These are phyloP conservation scores for Saitozyma podzolica DNA, from an alignment of 768 basidiomycete genomes.

Conservation along the genomic window DNA sequence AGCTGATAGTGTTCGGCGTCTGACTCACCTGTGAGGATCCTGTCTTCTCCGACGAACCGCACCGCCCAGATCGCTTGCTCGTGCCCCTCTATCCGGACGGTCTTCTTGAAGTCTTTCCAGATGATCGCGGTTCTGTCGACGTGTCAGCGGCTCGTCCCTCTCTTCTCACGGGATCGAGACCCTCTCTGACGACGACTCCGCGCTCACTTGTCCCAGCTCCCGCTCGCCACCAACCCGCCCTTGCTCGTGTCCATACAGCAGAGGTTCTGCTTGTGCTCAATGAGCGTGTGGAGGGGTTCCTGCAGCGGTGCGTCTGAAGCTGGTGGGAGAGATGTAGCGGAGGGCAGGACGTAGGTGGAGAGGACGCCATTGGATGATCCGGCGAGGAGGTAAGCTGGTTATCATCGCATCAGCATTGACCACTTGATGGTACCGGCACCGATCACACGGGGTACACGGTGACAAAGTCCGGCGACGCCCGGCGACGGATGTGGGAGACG, in stretches of 20 bases:
- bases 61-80: slow-evolving; percentile 94
- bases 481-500: neutral
- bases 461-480: too few relatives aligned
- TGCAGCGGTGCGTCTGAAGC: slow-evolving; percentile 56
- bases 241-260: slow-evolving; percentile 75
- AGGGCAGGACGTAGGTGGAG: slow-evolving; percentile 62
- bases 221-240: slow-evolving; percentile 78
- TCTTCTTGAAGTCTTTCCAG: slow-evolving; percentile 75
- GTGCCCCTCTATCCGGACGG: slow-evolving; percentile 78
- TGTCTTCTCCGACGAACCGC: slow-evolving; percentile 70
- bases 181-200: slow-evolving; percentile 1
- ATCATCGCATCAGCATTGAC: neutral
- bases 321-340: slow-evolving; percentile 57
- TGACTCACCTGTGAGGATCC: slow-evolving; percentile 72
- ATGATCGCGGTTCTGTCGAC: slow-evolving; percentile 80
- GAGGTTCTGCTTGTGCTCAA: slow-evolving; percentile 89
- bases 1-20: neutral
- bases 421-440: too few relatives aligned
- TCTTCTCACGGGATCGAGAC: neutral
- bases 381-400: slow-evolving; percentile 76
- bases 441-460: too few relatives aligned
- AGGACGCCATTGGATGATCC: slow-evolving; percentile 88
- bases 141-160: slow-evolving; percentile 10
- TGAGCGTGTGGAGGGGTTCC: slow-evolving; percentile 75
- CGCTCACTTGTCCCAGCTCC: slow-evolving; percentile 91